Conservation (phyloP, 2,329 filamentous ascomycete species). For the Mycosphaerella sp. region DNA sequence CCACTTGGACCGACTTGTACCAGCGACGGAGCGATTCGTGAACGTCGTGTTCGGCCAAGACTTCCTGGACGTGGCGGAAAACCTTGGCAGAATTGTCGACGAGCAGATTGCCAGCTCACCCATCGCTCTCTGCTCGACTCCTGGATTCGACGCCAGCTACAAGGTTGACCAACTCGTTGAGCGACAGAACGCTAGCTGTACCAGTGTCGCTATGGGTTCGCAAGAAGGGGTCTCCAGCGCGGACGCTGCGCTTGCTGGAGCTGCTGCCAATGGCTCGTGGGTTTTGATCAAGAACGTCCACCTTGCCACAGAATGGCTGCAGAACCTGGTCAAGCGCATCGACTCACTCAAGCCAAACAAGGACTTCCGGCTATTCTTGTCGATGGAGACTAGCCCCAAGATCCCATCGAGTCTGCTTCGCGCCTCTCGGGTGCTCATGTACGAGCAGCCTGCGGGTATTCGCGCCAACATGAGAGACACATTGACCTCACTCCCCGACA, state of each 20-base stretch:
- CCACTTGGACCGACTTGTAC: conserved; percentile 91
- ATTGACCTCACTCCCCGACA: conserved; percentile 59
- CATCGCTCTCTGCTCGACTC: conserved; percentile 86
- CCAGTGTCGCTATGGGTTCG: conserved; percentile 98
- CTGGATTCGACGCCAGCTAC: conserved; percentile 97
- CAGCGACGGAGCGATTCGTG: conserved; percentile 86
- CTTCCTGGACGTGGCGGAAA: conserved; percentile 76
- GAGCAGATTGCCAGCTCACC: conserved; percentile 80
- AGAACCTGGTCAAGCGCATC: conserved; percentile 94
- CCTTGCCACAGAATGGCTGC: conserved; percentile 89
- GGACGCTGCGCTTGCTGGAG: conserved; percentile 90
- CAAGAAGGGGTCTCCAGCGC: conserved; percentile 88
- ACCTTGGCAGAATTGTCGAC: conserved; percentile 76
- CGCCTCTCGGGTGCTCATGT: conserved; percentile 90
- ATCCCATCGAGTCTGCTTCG: conserved; percentile 94
- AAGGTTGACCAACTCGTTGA: conserved; percentile 96
- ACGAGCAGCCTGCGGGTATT: conserved; percentile 95
- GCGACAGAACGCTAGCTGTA: conserved; percentile 72
- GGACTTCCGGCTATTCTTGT: conserved; percentile 91
- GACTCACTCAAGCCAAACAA: conserved; percentile 89
- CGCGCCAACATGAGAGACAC: conserved; percentile 99
- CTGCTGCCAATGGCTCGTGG: conserved; percentile 88
- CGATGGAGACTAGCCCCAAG: conserved; percentile 95
- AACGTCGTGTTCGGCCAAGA: conserved; percentile 74
- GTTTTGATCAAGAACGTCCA: conserved; percentile 99